A percentile compares a stretch with the other conserved stretches of the same genome.
Evolutionary conservation across 352 stramenopile genomes (phyloP).

Genomic region (Phytophthora citrophthora): DNA sequence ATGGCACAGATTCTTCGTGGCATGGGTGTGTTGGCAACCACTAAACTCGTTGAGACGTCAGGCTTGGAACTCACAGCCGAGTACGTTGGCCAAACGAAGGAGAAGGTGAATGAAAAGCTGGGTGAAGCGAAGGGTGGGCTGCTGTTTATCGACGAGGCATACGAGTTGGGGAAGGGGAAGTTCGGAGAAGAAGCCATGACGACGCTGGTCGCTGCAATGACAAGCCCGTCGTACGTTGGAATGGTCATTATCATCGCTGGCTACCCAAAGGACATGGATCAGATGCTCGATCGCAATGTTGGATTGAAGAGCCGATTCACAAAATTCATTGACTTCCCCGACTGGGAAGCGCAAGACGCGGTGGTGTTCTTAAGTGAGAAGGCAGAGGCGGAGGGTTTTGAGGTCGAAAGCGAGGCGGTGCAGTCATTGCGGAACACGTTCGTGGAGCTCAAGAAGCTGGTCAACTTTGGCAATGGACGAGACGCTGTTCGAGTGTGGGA

Average conservation of each 20-base stretch:
- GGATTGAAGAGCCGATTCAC: conserved; percentile 93
- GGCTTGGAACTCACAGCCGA: conserved; percentile 89
- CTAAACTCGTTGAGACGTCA: conserved; percentile 92
- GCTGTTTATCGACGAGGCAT: conserved; percentile 95
- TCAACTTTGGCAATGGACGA: conserved; percentile 92
- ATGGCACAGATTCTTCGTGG: conserved; percentile 95
- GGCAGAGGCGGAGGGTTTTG: conserved; percentile 70
- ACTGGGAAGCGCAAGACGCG: conserved; percentile 88
- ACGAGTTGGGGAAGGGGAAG: conserved; percentile 84
- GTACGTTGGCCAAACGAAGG: conserved; percentile 90
- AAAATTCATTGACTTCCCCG: conserved; percentile 87
- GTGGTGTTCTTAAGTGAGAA: conserved; percentile 64
- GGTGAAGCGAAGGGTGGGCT: conserved; percentile 91
- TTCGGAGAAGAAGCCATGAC: conserved; percentile 92
- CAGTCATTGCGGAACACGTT: conserved; percentile 62
- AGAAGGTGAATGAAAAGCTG: conserved; percentile 88
- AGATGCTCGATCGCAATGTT: conserved; percentile 90
- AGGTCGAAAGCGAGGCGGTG: conserved; percentile 70
- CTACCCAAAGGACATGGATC: conserved; percentile 89
- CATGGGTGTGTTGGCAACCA: conserved; percentile 90
- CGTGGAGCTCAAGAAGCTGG: conserved; percentile 64
- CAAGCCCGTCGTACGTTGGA: conserved; percentile 74
- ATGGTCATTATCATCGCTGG: conserved; percentile 93
- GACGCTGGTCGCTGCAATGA: conserved; percentile 91
- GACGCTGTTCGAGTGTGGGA: conserved; percentile 83